Evolutionary conservation across 2,329 filamentous ascomycete species (phyloP).

Genomic region (Aspergillus glaucus): DNA sequence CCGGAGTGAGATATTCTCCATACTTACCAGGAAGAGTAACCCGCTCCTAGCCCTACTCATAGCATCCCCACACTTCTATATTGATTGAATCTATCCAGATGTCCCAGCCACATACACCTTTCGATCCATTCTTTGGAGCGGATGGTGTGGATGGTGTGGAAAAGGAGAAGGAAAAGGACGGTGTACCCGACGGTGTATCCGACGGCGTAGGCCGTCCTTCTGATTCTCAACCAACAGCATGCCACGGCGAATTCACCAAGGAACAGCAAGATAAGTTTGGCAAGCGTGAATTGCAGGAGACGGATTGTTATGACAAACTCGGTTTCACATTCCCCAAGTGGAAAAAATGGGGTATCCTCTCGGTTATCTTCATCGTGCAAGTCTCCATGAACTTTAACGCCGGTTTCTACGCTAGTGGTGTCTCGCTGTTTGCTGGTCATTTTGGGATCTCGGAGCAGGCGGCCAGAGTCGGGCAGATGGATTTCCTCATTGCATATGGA

Average conservation of each 20-base stretch:
- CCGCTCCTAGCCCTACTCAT: background rate
- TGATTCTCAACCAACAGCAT: slow-evolving; percentile 6
- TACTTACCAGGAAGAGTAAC: background rate
- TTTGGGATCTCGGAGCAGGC: slow-evolving; percentile 62
- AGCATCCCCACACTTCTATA: background rate
- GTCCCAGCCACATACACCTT: background rate
- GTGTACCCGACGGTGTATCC: slow-evolving; percentile 5
- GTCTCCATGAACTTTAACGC: slow-evolving; percentile 75
- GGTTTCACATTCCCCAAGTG: slow-evolving; percentile 54
- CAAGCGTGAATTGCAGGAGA: slow-evolving; percentile 41
- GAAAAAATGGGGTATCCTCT: slow-evolving; percentile 66
- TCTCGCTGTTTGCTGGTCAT: slow-evolving; percentile 56
- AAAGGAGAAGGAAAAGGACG: slow-evolving; percentile 14
- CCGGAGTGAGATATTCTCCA: background rate
- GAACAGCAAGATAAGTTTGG: slow-evolving; percentile 10
- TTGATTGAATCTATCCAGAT: background rate
- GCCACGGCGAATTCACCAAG: background rate
- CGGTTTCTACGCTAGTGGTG: slow-evolving; percentile 63
- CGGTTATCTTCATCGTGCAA: slow-evolving; percentile 64
- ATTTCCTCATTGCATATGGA: slow-evolving; percentile 71
- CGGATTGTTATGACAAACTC: slow-evolving; percentile 59
- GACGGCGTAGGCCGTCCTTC: slow-evolving; percentile 9
- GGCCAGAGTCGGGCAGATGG: slow-evolving; percentile 64
- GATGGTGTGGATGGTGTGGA: background rate
- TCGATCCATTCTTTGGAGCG: background rate